A percentile compares a stretch with the other conserved stretches of the same genome.
These are phyloP conservation scores for Umbellularia californica DNA, from an alignment of 164 flowering plant genomes.

Conservation along the genomic window DNA sequence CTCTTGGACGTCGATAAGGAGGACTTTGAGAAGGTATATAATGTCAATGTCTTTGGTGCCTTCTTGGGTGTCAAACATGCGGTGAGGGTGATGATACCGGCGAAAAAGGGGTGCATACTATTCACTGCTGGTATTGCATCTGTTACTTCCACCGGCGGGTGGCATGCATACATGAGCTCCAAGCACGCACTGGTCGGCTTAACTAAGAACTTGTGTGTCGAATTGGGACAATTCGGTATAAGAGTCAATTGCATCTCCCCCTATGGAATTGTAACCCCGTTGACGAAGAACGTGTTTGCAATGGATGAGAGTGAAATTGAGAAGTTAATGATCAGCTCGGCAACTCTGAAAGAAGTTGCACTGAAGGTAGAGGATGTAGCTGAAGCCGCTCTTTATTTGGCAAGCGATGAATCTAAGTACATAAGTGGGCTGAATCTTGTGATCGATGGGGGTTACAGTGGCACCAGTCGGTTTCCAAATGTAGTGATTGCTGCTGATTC, in stretches of 20 bases:
- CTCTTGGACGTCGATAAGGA: slow-evolving; percentile 17
- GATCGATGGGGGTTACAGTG: slow-evolving; percentile 6
- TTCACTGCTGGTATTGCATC: not conserved
- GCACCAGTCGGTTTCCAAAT: not conserved
- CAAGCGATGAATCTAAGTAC: slow-evolving; percentile 8
- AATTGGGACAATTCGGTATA: slow-evolving; percentile 22
- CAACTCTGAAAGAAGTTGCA: not conserved
- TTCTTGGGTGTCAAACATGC: slow-evolving; percentile 2
- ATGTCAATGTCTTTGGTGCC: slow-evolving; percentile 14
- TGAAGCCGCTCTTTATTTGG: slow-evolving; percentile 7
- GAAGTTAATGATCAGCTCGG: not conserved
- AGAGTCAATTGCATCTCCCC: slow-evolving; percentile 23
- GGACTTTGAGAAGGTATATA: slow-evolving; percentile 20
- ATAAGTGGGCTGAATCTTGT: slow-evolving; percentile 9
- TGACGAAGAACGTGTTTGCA: slow-evolving; percentile 28
- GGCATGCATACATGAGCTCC: slow-evolving; percentile 1
- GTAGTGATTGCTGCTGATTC: not conserved
- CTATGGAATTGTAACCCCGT: slow-evolving; percentile 2
- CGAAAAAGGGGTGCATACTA: not conserved
- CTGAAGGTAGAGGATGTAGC: slow-evolving; percentile 7
- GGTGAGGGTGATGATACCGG: slow-evolving; percentile 7
- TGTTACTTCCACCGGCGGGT: not conserved
- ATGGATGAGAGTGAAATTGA: not conserved
- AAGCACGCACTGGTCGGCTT: slow-evolving; percentile 17
- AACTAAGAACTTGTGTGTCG: slow-evolving; percentile 11